phyloP scores from a whole-genome alignment of 176 grass and related monocot species.

The Typha latifolia region DNA sequence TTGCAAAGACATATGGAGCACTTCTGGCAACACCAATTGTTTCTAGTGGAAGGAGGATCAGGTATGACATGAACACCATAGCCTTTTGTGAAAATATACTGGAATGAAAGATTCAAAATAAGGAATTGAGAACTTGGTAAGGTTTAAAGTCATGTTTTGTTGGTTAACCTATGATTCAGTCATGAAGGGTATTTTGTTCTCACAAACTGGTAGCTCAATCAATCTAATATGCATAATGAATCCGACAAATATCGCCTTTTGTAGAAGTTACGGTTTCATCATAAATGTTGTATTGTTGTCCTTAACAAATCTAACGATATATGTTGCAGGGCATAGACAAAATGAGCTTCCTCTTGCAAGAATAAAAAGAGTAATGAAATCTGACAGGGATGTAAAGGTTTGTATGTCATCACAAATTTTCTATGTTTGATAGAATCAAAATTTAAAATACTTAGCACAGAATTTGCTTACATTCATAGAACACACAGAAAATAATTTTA shows the following conservation, averaged over 20 bases:
- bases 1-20: slow-evolving; percentile 4
- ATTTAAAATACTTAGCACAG: not conserved
- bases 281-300: no score
- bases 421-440: not conserved
- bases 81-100: not conserved
- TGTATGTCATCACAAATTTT: not conserved
- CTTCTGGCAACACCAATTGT: slow-evolving; percentile 13
- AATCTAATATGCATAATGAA: not conserved
- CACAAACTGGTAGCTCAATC: no score
- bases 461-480: not conserved
- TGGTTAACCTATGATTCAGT: not conserved
- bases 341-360: slow-evolving; percentile 15
- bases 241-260: not conserved
- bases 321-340: slow-evolving; percentile 1
- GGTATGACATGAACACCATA: not conserved
- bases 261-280: no score
- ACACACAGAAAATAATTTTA: not conserved
- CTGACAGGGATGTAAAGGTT: slow-evolving; percentile 14
- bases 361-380: slow-evolving; percentile 20
- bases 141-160: not conserved
- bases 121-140: no score
- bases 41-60: not conserved
- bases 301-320: no score
- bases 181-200: not conserved
- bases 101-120: no score